phyloP scores from a whole-genome alignment of 495 filamentous ascomycete genomes.

The Annulohypoxylon bovei region DNA sequence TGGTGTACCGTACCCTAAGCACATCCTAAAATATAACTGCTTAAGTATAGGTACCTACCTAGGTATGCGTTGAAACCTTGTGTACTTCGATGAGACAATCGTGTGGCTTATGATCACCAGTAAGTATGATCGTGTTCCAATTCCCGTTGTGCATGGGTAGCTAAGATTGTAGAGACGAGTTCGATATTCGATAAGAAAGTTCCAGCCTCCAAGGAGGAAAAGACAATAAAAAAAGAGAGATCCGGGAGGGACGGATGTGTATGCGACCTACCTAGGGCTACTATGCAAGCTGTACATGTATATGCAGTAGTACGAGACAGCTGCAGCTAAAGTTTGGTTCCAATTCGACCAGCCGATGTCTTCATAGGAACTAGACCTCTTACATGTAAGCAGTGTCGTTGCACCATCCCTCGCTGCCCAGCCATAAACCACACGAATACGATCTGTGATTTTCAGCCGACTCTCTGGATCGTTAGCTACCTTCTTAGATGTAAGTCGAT shows the following conservation, averaged over 20 bases:
- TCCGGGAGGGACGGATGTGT: constrained; percentile 41
- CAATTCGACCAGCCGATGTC: constrained; percentile 14
- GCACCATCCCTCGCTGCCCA: constrained; percentile 6
- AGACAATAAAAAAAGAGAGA: constrained; percentile 4
- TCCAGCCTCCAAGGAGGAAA: neutral
- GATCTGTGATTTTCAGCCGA: constrained; percentile 16
- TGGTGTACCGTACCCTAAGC: neutral
- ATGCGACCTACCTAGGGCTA: constrained; percentile 20
- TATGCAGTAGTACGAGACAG: constrained; percentile 19
- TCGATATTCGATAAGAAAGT: constrained; percentile 8
- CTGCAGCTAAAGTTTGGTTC: constrained; percentile 33
- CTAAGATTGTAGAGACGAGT: constrained; percentile 6
- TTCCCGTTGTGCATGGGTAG: constrained; percentile 18
- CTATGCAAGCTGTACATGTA: constrained; percentile 16
- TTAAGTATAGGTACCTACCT: neutral
- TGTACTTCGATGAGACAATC: neutral
- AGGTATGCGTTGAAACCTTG: neutral
- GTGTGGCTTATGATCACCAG: constrained; percentile 7
- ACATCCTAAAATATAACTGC: neutral
- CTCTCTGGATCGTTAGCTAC: neutral
- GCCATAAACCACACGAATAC: constrained; percentile 29
- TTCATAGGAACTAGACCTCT: constrained; percentile 11
- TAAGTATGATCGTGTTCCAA: constrained; percentile 12
- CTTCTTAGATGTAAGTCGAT: neutral
- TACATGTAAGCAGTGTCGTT: constrained; percentile 14